phyloP scores from a whole-genome alignment of 371 early-diverging fungal genomes.

The Modicella reniformis region DNA sequence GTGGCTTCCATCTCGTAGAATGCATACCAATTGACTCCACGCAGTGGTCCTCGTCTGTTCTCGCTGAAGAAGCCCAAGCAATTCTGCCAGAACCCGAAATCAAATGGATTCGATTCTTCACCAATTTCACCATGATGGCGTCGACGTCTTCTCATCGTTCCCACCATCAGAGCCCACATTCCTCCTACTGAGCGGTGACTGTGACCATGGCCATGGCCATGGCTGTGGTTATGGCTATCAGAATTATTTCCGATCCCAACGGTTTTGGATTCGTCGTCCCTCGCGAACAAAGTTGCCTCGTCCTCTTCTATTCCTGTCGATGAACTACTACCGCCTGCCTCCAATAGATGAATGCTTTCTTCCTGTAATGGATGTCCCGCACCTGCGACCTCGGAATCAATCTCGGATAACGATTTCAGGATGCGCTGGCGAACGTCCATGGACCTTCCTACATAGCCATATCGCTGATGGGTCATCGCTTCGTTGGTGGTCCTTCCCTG shows the following conservation, averaged over 20 bases:
- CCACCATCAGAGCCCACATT: conserved; percentile 45
- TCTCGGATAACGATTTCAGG: conserved; percentile 51
- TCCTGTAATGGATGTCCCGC: conserved; percentile 53
- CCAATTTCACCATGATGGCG: conserved; percentile 15
- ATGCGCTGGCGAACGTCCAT: conserved; percentile 56
- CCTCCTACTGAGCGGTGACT: conserved; percentile 30
- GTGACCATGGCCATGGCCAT: conserved; percentile 16
- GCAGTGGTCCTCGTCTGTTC: conserved; percentile 62
- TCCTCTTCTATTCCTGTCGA: conserved; percentile 37
- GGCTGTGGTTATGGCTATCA: conserved; percentile 12
- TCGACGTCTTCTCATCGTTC: conserved; percentile 20
- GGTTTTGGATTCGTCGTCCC: conserved; percentile 40
- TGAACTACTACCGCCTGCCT: conserved; percentile 33
- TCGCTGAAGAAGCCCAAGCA: conserved; percentile 86
- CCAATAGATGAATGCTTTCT: conserved; percentile 52
- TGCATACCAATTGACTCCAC: conserved; percentile 68
- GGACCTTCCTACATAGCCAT: conserved; percentile 56
- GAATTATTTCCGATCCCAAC: conserved; percentile 52
- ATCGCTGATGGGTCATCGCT: conserved; percentile 74
- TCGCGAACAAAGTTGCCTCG: conserved; percentile 30
- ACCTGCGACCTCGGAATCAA: conserved; percentile 54
- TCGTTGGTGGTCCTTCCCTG: conserved; percentile 91
- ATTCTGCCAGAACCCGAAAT: conserved; percentile 75
- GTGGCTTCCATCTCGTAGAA: conserved; percentile 56
- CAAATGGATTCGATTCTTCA: conserved; percentile 65